phyloP scores from a whole-genome alignment of 305 asterid genomes.

The Fraxinus paxiana region DNA sequence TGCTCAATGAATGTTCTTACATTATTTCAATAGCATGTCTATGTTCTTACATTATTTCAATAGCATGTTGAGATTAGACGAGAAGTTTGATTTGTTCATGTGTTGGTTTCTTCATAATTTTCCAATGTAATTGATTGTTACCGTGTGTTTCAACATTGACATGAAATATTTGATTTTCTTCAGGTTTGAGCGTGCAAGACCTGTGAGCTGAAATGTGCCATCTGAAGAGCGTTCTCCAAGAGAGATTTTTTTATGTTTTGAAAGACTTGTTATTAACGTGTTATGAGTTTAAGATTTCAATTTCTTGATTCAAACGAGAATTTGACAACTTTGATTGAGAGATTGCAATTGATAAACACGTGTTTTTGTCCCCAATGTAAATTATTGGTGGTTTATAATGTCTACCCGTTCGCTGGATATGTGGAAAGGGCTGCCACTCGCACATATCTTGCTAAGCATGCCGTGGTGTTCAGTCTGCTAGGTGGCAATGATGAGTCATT shows the following conservation, averaged over 20 bases:
- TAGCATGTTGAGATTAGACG: not conserved
- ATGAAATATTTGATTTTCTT: not conserved
- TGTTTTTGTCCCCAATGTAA: not conserved
- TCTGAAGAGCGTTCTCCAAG: not conserved
- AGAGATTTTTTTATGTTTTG: not conserved
- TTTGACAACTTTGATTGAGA: not conserved
- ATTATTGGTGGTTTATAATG: not conserved
- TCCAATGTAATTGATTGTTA: not conserved
- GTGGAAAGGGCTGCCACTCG: not conserved
- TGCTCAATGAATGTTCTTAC: not conserved
- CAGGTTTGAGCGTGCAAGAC: constrained; percentile 43
- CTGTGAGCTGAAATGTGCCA: constrained; percentile 21
- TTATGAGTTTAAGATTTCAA: not conserved
- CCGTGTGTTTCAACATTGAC: not conserved
- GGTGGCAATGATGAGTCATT: not conserved
- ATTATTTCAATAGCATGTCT: not conserved
- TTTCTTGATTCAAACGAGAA: not conserved
- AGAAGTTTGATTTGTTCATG: not conserved
- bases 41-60: too few relatives aligned
- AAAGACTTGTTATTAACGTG: not conserved
- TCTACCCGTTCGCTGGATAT: not conserved
- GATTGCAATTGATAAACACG: not conserved
- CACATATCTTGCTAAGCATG: not conserved
- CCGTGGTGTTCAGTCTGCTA: not conserved
- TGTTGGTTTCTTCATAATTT: not conserved